Percentiles rank a stretch among this genome's conserved stretches.
phyloP scores from a whole-genome alignment of 2,329 filamentous ascomycete genomes.

The Penicillium digitatum region DNA sequence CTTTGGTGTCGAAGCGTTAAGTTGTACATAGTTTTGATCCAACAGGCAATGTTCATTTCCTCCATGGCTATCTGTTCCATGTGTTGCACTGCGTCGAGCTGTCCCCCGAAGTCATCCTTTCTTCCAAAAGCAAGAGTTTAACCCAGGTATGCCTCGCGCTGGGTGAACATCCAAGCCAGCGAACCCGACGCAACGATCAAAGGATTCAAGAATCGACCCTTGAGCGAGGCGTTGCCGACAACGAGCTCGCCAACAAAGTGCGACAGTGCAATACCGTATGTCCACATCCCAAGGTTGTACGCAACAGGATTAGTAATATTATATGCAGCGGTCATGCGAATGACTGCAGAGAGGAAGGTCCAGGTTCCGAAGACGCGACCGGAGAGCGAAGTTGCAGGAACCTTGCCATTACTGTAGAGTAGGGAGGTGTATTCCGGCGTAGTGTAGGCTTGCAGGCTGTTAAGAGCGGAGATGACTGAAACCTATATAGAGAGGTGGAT shows the following conservation, averaged over 20 bases:
- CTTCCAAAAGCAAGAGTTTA: constrained; percentile 4
- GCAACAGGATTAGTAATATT: constrained; percentile 67
- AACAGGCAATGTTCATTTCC: not conserved
- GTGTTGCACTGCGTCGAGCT: not conserved
- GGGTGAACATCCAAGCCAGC: constrained; percentile 59
- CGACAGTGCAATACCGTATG: constrained; percentile 69
- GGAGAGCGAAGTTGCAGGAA: constrained; percentile 66
- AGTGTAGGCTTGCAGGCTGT: constrained; percentile 77
- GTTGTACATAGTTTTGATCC: not conserved
- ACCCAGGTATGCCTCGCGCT: constrained; percentile 44
- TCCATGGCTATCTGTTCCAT: not conserved
- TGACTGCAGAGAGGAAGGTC: constrained; percentile 72
- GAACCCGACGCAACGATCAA: constrained; percentile 54
- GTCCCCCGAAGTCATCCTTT: not conserved
- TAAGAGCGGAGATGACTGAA: constrained; percentile 75
- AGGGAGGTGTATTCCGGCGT: constrained; percentile 80
- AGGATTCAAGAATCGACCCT: constrained; percentile 57
- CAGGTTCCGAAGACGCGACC: constrained; percentile 82
- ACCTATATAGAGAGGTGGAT: constrained; percentile 46
- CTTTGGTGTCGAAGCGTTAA: not conserved
- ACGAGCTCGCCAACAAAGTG: constrained; percentile 78
- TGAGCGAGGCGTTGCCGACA: constrained; percentile 69
- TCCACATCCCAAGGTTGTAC: constrained; percentile 78
- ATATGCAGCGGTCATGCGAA: constrained; percentile 81
- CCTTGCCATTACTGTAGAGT: constrained; percentile 63